A percentile compares a stretch with the other conserved stretches of the same genome.
Evolutionary conservation across 2,329 filamentous ascomycete genomes (phyloP).

Genomic region (Pseudogymnoascus sp.): DNA sequence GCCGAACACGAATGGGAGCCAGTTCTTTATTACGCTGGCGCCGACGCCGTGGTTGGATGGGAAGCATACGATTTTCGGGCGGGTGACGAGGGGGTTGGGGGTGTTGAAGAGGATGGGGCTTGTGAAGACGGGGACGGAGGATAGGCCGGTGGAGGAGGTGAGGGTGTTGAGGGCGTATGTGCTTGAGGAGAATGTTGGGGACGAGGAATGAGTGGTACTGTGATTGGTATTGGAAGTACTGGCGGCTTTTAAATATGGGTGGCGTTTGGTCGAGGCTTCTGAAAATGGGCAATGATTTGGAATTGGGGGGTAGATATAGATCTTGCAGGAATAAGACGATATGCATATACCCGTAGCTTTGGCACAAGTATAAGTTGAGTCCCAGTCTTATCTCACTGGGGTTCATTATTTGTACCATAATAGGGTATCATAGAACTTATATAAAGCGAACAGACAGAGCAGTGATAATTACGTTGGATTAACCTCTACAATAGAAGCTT

Average conservation of each 20-base stretch:
- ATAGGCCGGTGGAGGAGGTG: slow-evolving; percentile 73
- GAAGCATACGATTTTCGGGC: slow-evolving; percentile 93
- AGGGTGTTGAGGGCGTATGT: slow-evolving; percentile 69
- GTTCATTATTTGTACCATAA: not conserved
- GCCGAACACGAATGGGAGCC: slow-evolving; percentile 84
- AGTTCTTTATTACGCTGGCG: slow-evolving; percentile 93
- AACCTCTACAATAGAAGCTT: not conserved
- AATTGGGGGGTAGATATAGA: not conserved
- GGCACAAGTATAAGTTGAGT: not conserved
- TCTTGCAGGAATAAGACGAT: not conserved
- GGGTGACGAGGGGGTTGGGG: slow-evolving; percentile 74
- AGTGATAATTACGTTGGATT: not conserved
- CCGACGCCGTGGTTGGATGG: slow-evolving; percentile 95
- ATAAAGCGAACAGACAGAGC: not conserved
- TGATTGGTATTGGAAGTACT: not conserved
- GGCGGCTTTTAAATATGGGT: not conserved
- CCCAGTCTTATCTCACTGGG: not conserved
- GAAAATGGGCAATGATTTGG: not conserved
- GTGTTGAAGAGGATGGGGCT: slow-evolving; percentile 83
- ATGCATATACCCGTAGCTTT: not conserved
- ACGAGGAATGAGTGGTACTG: slow-evolving; percentile 23
- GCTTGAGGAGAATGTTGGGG: slow-evolving; percentile 42
- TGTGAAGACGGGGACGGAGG: slow-evolving; percentile 74
- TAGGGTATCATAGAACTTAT: not conserved
- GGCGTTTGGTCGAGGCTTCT: not conserved